Percentiles rank a stretch among this genome's conserved stretches.
Conservation (phyloP, 768 basidiomycete genomes). For the Naematelia encephala region DNA sequence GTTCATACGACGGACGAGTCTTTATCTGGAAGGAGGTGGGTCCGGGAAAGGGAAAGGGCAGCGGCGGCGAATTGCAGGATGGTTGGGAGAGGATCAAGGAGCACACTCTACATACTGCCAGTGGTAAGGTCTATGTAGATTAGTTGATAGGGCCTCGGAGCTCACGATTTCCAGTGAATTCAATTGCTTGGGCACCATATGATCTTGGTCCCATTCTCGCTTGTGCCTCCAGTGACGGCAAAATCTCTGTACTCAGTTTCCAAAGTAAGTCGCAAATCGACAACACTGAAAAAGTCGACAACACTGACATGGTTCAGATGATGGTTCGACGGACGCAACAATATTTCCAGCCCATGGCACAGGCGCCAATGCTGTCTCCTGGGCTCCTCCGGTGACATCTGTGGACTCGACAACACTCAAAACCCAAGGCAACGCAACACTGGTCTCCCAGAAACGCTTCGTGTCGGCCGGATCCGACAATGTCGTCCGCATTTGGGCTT, state of each 20-base stretch:
- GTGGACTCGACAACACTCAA: constrained; percentile 54
- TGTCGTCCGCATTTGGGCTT: constrained; percentile 89
- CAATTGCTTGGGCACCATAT: constrained; percentile 98
- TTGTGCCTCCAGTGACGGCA: constrained; percentile 95
- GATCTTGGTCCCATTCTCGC: constrained; percentile 95
- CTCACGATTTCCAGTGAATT: constrained; percentile 68
- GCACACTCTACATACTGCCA: constrained; percentile 87
- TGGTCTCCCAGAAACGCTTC: constrained; percentile 78
- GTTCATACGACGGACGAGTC: constrained; percentile 96
- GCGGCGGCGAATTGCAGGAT: constrained; percentile 51
- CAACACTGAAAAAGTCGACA: constrained; percentile 4
- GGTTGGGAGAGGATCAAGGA: constrained; percentile 95
- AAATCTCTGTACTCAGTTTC: constrained; percentile 92
- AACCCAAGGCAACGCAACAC: constrained; percentile 20
- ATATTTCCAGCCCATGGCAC: constrained; percentile 95
- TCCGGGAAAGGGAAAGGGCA: constrained; percentile 32
- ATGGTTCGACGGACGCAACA: constrained; percentile 92
- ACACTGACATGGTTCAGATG: constrained; percentile 59
- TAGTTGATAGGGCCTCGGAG: background rate
- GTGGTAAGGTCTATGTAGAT: constrained; percentile 59
- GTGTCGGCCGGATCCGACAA: constrained; percentile 96
- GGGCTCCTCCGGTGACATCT: constrained; percentile 64
- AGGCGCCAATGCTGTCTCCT: constrained; percentile 94
- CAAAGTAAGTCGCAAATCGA: constrained; percentile 65
- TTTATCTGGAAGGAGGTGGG: constrained; percentile 89